Percentiles rank a stretch among this genome's conserved stretches.
phyloP scores from a whole-genome alignment of 2,329 filamentous ascomycete species.

The Claviceps sorghi region DNA sequence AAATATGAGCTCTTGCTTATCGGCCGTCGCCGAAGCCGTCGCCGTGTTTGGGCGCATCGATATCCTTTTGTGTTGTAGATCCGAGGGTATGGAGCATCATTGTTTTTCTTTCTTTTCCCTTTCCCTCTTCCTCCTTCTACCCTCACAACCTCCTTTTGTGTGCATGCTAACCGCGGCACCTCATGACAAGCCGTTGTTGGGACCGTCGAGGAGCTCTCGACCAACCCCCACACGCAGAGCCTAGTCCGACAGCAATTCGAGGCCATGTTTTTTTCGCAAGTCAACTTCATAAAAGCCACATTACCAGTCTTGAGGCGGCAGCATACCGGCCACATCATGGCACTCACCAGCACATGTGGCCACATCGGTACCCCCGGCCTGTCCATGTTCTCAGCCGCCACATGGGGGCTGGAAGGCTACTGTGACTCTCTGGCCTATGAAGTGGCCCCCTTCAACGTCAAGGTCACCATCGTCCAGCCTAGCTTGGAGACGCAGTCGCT shows the following conservation, averaged over 20 bases:
- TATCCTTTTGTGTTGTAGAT: constrained; percentile 79
- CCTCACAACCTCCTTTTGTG: not conserved
- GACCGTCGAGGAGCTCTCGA: constrained; percentile 77
- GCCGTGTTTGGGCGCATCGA: constrained; percentile 76
- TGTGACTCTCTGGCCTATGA: constrained; percentile 94
- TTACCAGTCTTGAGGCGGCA: constrained; percentile 67
- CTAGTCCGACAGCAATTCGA: constrained; percentile 87
- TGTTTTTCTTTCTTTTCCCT: not conserved
- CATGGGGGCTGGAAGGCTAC: constrained; percentile 91
- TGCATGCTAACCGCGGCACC: not conserved
- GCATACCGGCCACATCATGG: constrained; percentile 76
- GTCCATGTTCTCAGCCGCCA: constrained; percentile 79
- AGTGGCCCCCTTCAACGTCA: constrained; percentile 91
- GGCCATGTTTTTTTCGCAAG: constrained; percentile 83
- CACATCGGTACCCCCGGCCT: constrained; percentile 88
- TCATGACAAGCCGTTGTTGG: constrained; percentile 61
- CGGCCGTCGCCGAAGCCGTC: constrained; percentile 75
- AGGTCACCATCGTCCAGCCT: constrained; percentile 88
- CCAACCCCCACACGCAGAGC: constrained; percentile 55
- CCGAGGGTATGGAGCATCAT: constrained; percentile 47
- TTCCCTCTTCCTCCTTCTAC: not conserved
- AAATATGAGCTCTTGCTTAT: constrained; percentile 59
- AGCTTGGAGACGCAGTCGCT: constrained; percentile 84
- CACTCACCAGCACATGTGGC: constrained; percentile 78
- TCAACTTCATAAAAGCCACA: constrained; percentile 86